Conservation (phyloP, 2,329 filamentous ascomycete species). For the Davidsoniella eucalypti region DNA sequence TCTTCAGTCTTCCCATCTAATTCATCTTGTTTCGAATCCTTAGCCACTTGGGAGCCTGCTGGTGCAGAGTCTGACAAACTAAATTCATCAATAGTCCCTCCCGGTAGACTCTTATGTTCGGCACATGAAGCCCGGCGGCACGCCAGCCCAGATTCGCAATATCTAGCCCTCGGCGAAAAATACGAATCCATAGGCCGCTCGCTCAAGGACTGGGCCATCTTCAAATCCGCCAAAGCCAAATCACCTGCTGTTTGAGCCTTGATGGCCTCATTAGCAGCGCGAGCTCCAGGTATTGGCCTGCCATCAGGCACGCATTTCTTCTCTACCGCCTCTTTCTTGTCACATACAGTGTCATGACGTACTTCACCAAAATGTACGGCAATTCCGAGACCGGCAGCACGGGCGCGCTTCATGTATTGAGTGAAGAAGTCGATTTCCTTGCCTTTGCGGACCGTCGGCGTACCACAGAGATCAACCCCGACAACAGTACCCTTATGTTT, state of each 20-base stretch:
- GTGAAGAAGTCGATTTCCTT: slow-evolving; percentile 45
- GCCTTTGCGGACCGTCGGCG: slow-evolving; percentile 37
- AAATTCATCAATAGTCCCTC: background rate
- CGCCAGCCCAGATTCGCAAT: too few species aligned
- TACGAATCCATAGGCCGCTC: background rate
- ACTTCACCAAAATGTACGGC: slow-evolving; percentile 70
- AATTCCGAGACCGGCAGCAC: slow-evolving; percentile 36
- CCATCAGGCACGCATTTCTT: background rate
- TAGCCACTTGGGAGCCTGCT: too few species aligned
- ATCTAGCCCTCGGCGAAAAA: too few species aligned
- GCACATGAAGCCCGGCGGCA: background rate
- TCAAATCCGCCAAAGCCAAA: background rate
- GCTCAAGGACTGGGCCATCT: background rate
- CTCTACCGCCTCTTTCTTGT: slow-evolving; percentile 2
- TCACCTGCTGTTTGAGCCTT: background rate
- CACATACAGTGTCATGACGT: slow-evolving; percentile 4
- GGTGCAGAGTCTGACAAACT: too few species aligned
- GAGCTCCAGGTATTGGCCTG: background rate
- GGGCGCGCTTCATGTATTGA: slow-evolving; percentile 41
- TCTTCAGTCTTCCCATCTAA: background rate
- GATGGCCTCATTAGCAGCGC: background rate
- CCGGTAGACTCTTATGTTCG: background rate
- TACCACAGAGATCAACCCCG: slow-evolving; percentile 63
- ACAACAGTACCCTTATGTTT: slow-evolving; percentile 44
- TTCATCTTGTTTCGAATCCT: background rate